Base-by-base conservation (phyloP, 805 yeast genomes). In the Hermanozyma aechmeae region DNA sequence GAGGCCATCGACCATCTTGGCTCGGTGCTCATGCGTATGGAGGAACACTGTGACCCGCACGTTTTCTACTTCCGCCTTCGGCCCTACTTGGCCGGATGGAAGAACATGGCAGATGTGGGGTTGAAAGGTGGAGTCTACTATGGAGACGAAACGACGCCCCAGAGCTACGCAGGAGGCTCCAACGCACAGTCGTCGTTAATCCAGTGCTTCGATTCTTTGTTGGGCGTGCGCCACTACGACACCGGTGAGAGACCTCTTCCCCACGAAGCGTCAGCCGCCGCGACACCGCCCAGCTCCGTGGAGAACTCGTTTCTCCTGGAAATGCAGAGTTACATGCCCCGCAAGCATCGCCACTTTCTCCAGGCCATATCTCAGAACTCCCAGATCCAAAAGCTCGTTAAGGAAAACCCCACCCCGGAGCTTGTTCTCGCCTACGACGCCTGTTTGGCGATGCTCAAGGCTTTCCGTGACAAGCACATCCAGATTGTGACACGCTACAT, bases 81-180 rank as follows among this genome's bases (percentile, higher is more conserved):
- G 46, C 96, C 96, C 1, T 87, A 71, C 44, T 60, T 89, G 39
- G 95, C 96, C 1, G 97, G 96, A 2, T 89, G 96, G 93, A 77
- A 76, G 48, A 83, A 83, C 46, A 87, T 89, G 96, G 73, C 71
- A 15, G 84, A 74, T 32, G 86, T 79, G 2, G 96, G 96, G 0
- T 64, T 87, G 33, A 62, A 63, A 27, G 54, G 76, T 34, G 97
- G 96, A 1, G 78, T 87, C 2, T 59, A 65, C 27, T 87, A 87
- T 48, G 94, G 93, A 15, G 62, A 69, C 30, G 85, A 77, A 45
- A 46, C 51, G 2, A 51, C 42, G 16, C 79, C 74, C 28, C 60
- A 79, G 42, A 27, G 48, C 1, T 79, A 70, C 50, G 67, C 94
- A 12, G 97, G 97, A 16, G 97, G 97, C 1, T 82, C 95, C 4